phyloP scores from a whole-genome alignment of 2,329 filamentous ascomycete genomes.

The Fonsecaea erecta region DNA sequence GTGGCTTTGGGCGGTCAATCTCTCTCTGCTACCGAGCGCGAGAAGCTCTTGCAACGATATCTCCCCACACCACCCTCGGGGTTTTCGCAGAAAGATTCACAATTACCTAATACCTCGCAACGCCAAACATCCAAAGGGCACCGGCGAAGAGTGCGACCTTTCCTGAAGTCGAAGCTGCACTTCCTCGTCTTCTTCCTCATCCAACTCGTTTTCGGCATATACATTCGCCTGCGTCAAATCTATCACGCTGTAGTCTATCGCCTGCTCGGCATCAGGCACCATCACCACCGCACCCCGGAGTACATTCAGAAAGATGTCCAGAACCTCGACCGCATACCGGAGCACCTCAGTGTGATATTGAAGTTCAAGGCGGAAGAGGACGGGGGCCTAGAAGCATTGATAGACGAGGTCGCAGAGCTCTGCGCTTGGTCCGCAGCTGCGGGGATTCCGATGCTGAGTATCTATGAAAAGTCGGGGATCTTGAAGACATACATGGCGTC shows the following conservation, averaged over 20 bases:
- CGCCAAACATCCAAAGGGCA: conserved; percentile 36
- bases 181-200: conserved; percentile 52
- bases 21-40: conserved; percentile 54
- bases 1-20: conserved; percentile 46
- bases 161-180: conserved; percentile 51
- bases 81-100: conserved; percentile 17
- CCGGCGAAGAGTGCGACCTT: conserved; percentile 49
- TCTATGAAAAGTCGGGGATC: conserved; percentile 87
- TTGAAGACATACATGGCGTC: conserved; percentile 89
- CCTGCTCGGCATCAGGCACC: conserved; percentile 80
- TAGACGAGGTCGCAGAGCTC: conserved; percentile 90
- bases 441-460: conserved; percentile 81
- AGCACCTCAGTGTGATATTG: conserved; percentile 86
- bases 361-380: conserved; percentile 71
- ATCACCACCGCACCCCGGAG: conserved; percentile 94
- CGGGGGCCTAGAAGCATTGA: conserved; percentile 79
- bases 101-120: conserved; percentile 12
- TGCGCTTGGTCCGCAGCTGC: conserved; percentile 91
- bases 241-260: conserved; percentile 80
- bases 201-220: conserved; percentile 84
- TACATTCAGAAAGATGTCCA: conserved; percentile 87
- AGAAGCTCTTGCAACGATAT: conserved; percentile 57
- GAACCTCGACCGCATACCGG: conserved; percentile 72
- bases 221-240: conserved; percentile 78
- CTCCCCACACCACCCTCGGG: conserved; percentile 50